phyloP scores from a whole-genome alignment of 2,329 filamentous ascomycete species.

The Venturia nashicola region DNA sequence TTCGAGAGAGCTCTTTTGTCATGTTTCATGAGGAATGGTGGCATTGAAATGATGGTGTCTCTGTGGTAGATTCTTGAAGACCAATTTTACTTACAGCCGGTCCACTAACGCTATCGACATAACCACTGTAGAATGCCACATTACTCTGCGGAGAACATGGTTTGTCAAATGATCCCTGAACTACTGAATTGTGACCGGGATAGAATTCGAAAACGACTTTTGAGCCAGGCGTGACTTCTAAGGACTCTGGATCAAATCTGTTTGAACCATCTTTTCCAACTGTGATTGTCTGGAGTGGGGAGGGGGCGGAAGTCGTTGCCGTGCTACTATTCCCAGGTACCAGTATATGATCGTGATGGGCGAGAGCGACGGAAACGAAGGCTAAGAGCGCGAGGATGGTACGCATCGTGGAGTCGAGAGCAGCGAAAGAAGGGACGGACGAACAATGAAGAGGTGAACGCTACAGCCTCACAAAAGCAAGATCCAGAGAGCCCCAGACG shows the following conservation, averaged over 20 bases:
- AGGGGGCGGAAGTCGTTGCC: neutral
- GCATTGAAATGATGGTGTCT: no score
- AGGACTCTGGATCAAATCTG: constrained; percentile 5
- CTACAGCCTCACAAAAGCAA: neutral
- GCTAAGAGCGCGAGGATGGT: neutral
- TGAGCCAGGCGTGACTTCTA: neutral
- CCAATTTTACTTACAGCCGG: neutral
- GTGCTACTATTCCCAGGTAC: neutral
- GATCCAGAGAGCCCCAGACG: neutral
- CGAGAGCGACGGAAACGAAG: neutral
- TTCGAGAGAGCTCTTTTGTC: no score
- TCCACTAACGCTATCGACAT: neutral
- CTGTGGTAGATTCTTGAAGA: no score
- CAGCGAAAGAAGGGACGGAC: neutral
- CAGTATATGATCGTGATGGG: constrained; percentile 1
- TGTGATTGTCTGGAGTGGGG: neutral
- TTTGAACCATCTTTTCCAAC: constrained; percentile 1
- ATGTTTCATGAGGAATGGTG: no score
- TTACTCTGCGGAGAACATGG: neutral
- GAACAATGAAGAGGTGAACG: neutral
- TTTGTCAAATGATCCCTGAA: neutral
- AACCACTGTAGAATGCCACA: constrained; percentile 5
- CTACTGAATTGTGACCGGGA: neutral
- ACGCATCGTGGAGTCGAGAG: neutral
- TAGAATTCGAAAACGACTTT: constrained; percentile 9